Evolutionary conservation across 1,284 basidiomycete species (phyloP), one percentile per base, ranked within the genome.

Genomic region (Pholiota adiposa): DNA sequence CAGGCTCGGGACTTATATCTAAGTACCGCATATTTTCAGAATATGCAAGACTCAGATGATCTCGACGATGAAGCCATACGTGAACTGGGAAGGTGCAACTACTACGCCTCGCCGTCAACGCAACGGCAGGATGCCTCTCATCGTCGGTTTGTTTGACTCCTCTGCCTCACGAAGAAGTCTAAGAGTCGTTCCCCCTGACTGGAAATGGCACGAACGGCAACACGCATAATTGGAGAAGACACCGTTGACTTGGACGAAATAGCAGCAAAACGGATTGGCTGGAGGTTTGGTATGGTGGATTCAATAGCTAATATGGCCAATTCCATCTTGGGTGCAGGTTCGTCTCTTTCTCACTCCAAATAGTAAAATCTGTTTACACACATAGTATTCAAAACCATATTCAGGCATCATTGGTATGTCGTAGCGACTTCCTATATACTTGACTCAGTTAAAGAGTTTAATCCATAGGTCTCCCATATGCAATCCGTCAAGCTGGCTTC

Each of bases 301-400:
- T 94, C 92, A 6, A 85, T 96, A 53, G 92, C 93, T 21, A 96
- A 96, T 69, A 96, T 96, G 94, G 94, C 95, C 29, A 99, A 99
- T 73, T 96, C 94, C 5, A 98, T 99, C 54, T 80, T 99, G 23
- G 97, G 97, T 43, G 97, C 97, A 70, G 94, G 94, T 92, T 49
- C 19, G 63, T 44, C 44, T 34, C 53, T 21, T n/a, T 49, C 53
- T 25, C 18, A 46, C 52, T 4, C 34, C 21, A 18, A 25, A 18
- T 21, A 48, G 6, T 25, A 34, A 33, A n/a, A n/a, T n/a, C n/a
- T n/a, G n/a, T n/a, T n/a, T n/a, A n/a, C n/a, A n/a, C n/a, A n/a
- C n/a, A n/a, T 44, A n/a, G 12, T 31, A 21, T 44, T 49, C 61
- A 63, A 38, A 65, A 46, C n/a, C 19, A 41, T 54, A 51, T 65